These are phyloP conservation scores for Metschnikowia continentalis DNA, from an alignment of 805 yeast genomes.

Conservation along the genomic window DNA sequence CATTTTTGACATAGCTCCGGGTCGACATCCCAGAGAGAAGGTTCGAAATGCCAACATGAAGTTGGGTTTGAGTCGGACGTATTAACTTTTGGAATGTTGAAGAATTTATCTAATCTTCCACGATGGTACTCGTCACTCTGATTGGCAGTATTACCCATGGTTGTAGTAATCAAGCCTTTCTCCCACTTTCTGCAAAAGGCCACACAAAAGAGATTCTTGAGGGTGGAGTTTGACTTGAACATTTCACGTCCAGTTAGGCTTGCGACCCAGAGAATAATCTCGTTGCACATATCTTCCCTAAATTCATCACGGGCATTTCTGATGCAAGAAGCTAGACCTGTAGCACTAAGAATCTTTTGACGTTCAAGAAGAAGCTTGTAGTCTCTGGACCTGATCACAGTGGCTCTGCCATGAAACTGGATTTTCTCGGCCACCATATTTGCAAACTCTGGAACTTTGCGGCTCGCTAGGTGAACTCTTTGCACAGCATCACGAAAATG, in stretches of 20 bases:
- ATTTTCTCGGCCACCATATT: constrained; percentile 65
- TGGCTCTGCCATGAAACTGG: constrained; percentile 63
- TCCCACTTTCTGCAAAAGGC: constrained; percentile 63
- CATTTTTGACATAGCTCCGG: constrained; percentile 42
- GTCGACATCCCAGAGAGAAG: constrained; percentile 46
- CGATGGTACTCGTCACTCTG: constrained; percentile 19
- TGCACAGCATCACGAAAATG: constrained; percentile 73
- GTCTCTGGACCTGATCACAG: constrained; percentile 56
- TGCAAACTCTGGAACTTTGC: constrained; percentile 61
- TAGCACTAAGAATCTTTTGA: constrained; percentile 52
- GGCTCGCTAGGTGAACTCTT: constrained; percentile 59
- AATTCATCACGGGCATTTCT: constrained; percentile 65
- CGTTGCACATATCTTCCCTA: constrained; percentile 77
- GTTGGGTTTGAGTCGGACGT: constrained; percentile 18
- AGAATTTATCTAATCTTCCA: constrained; percentile 32
- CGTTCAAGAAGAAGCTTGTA: constrained; percentile 47
- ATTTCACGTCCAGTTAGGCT: constrained; percentile 55
- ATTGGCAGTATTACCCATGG: not conserved
- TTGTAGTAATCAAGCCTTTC: constrained; percentile 38
- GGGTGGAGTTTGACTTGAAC: constrained; percentile 43
- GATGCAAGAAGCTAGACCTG: constrained; percentile 65
- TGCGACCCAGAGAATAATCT: constrained; percentile 61
- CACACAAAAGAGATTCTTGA: constrained; percentile 50
- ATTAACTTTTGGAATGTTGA: constrained; percentile 35
- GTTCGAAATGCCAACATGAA: constrained; percentile 34